Evolutionary conservation across 1,284 basidiomycete genomes (phyloP), one percentile per base, ranked within the genome.

Genomic region (Ceratobasidium sp.): DNA sequence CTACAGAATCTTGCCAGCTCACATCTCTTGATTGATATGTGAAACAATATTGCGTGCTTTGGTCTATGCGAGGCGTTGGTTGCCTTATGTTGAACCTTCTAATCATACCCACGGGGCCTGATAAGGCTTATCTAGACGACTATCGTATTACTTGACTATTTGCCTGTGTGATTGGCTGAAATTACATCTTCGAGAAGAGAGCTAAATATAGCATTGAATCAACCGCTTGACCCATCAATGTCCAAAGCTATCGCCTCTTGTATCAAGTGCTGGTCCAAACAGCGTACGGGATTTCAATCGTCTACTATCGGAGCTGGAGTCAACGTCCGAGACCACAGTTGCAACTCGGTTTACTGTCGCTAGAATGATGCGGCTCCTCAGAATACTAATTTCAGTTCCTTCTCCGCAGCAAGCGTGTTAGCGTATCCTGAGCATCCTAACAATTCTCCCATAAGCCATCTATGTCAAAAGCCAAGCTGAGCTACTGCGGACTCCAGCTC

Each of bases 371-470:
- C 33, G 45, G 26, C 31, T 35, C 11, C 47, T 7, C 23, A 54
- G 20, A 54, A 68, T 39, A 23, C 33, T 28, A 54, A 33, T 35
- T 54, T 15, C 53, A 51, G 39, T 68, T 15, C n/a, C 49, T 68
- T 68, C 47, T 68, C 66, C 66, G 66, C 66, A 68, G 66, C 66
- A 68, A 26, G 35, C 47, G 45, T 17, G 35, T 51, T 51, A 6
- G 51, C 51, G 17, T 33, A 39, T 39, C 13, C 49, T 61, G 20
- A 13, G 28, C 20, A n/a, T 3, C 64, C 39, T 3, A 47, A 11
- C n/a, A 31, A 28, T 35, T 51, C 39, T 66, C 31, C 33, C 23
- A 51, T 53, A 31, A 66, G 23, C 28, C 31, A 20, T 47, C 64
- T 47, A 51, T 35, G 33, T 26, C 31, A 28, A 31, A 17, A 33